Base-by-base conservation (phyloP, 2,329 filamentous ascomycete species). In the Fusarium tupiense region DNA sequence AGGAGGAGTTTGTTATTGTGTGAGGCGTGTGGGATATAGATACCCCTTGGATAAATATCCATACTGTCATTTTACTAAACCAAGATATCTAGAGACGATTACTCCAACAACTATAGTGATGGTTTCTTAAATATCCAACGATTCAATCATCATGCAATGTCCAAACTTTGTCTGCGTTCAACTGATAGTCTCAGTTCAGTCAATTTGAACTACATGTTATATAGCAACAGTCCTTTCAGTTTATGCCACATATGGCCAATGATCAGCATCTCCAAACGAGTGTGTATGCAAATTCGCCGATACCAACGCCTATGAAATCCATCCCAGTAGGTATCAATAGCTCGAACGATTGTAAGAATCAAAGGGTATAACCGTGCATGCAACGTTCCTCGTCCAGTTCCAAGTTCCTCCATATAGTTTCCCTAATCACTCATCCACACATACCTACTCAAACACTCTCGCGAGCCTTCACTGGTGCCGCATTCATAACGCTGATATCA, bases 401-500 rank as follows among this genome's bases (percentile, higher is more conserved):
- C 61, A 19, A 22, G 24, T 40, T 29, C 54, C 58, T 49, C 26
- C 40, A 31, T 37, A 69, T 33, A 35, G 17, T 26, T 24, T 19
- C 22, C 31, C 13, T 35, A 6, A 24, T n/a, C 37, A 41, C 29
- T 29, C 24, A 17, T 5, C 6, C 49, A 41, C 24, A 46, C 17
- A 17, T 29, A 46, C 20, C 24, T 49, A 19, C 29, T 75, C 64
- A 87, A 31, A 87, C 79, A 35, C 77, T 81, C 74, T 87, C 85
- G 11, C 77, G 78, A 8, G 81, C 82, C 41, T 81, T 80, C 8
- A 86, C 84, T 0, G 84, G 84, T 2, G 73, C 76, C 11, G 77
- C 79, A 7, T 79, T 80, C 24, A 84, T 67, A 14, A 84, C 70
- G 22, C 83, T 85, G 41, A 84, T 80, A 2, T 70, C 80, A 19